Evolutionary conservation across 345 rosid species (phyloP), one percentile per base, ranked within the genome.

Genomic region (Brassica incana): DNA sequence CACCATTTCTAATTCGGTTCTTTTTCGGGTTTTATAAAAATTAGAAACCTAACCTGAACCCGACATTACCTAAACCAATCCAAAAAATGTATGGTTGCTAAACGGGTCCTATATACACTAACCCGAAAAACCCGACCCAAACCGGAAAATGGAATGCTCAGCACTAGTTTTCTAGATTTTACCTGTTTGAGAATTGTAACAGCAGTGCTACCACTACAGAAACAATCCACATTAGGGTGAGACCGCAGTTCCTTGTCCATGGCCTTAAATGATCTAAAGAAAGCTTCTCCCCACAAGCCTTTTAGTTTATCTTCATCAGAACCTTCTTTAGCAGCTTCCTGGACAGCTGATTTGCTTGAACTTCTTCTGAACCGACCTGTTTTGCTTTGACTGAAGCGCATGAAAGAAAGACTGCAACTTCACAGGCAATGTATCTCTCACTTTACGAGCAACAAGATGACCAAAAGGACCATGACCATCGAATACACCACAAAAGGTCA

Each of bases 391-490:
- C 72, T 82, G 88, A 74, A 69, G 33, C 9, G 91, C 77, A 5
- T 84, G 86, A 84, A 90, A 79, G 73, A 88, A 86, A 20, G 93
- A 89, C 63, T 88, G 85, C 73, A 95, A 84, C 84, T 91, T 93
- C 56, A 89, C 80, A 16, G 99, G 99, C 80, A 95, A 80, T 63
- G 89, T 79, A 59, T 95, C 99, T 86, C 98, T 90, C 77, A 95
- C 99, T 83, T 87, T 95, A 76, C 93, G 91, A 12, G 99, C 92
- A 76, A 96, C 99, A 67, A 89, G 97, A 88, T 96, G 99, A 35
- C 99, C 99, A 64, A 89, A 90, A 52, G 99, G 99, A 72, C 99
- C 99, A 82, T 95, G 99, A 72, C 99, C 99, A 85, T 96, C 99
- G 73, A 96, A 96, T 9, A 96, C 89, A 68, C 99, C 98, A 80